Base-by-base conservation (phyloP, 192 early-diverging fungal species). In the Neocallimastix lanati region DNA sequence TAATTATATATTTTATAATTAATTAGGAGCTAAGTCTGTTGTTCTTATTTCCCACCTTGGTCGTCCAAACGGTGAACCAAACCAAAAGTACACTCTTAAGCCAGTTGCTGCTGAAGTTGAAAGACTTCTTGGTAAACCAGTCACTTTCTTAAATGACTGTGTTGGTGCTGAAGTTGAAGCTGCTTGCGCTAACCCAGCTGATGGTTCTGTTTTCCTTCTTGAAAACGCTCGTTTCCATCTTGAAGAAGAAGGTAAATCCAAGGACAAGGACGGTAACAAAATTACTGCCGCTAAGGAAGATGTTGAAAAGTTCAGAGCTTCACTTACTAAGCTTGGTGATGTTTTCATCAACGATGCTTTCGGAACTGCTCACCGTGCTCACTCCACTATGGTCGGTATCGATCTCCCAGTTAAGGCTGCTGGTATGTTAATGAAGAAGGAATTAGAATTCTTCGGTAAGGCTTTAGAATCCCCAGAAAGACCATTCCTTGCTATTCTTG, bases 221-320 rank as follows among this genome's bases (percentile, higher is more conserved):
- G 97, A 99, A 87, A 99, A 99, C 88, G 87, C 98, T 81, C 92
- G 97, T 78, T 99, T 95, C 94, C 96, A 99, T 83, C 92, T 95
- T 81, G 97, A 97, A 89, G 97, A 98, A 84, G 97, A 98, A 84
- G 97, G 97, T 80, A 93, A 92, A 81, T 86, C 88, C 83, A 97
- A 97, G 91, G 92, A 96, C 85, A 91, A 88, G 82, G 87, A 92
- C 12, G 94, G 94, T 78, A 94, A 94, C 77, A 98, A 95, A 89
- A 90, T 89, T 85, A 98, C 96, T 92, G 97, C 97, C 76, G 82
- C 85, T 67, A 84, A 93, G 77, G 90, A 88, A n/a, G 90, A 88
- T 77, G 91, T 99, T 82, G 85, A 91, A 35, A 88, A 85, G 83
- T 99, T 99, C 93, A 91, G 96, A 78, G 90, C 82, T n/a, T 96